phyloP scores from a whole-genome alignment of 805 yeast genomes.

The Ogataea polymorpha region DNA sequence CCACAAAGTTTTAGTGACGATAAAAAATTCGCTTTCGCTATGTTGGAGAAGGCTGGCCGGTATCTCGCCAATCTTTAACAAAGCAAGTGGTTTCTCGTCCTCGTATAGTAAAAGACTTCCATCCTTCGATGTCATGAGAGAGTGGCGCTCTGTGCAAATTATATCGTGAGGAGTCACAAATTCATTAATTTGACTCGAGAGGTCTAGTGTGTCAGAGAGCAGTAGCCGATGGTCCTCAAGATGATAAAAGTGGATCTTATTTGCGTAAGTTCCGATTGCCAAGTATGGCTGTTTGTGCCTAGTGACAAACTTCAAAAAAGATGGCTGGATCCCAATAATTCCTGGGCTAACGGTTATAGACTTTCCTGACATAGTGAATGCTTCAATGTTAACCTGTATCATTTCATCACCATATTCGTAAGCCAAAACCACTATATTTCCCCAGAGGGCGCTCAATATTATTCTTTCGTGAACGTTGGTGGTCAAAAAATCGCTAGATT shows the following conservation, averaged over 20 bases:
- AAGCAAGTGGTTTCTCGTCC: neutral
- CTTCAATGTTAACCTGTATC: constrained; percentile 14
- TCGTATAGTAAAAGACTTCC: constrained; percentile 18
- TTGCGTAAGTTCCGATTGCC: constrained; percentile 19
- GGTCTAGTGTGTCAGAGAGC: constrained; percentile 2
- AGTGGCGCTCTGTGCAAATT: neutral
- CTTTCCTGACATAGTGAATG: constrained; percentile 7
- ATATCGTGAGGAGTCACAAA: constrained; percentile 15
- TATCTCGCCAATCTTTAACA: constrained; percentile 18
- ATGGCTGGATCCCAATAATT: constrained; percentile 16
- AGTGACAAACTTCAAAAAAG: constrained; percentile 11
- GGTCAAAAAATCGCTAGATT: constrained; percentile 1
- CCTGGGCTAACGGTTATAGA: constrained; percentile 8
- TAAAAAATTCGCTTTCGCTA: constrained; percentile 8
- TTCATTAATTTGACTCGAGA: neutral
- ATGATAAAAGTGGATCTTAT: constrained; percentile 14
- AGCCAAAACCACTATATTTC: constrained; percentile 13
- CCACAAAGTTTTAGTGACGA: constrained; percentile 29
- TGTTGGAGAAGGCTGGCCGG: constrained; percentile 18
- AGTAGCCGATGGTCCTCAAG: constrained; percentile 1
- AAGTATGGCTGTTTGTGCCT: constrained; percentile 5
- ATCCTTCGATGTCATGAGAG: constrained; percentile 23
- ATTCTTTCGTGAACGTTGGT: constrained; percentile 16
- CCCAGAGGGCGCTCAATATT: constrained; percentile 13
- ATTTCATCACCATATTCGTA: constrained; percentile 14